These are phyloP conservation scores for Talaromyces funiculosus DNA, from an alignment of 2,329 filamentous ascomycete species.

Conservation along the genomic window DNA sequence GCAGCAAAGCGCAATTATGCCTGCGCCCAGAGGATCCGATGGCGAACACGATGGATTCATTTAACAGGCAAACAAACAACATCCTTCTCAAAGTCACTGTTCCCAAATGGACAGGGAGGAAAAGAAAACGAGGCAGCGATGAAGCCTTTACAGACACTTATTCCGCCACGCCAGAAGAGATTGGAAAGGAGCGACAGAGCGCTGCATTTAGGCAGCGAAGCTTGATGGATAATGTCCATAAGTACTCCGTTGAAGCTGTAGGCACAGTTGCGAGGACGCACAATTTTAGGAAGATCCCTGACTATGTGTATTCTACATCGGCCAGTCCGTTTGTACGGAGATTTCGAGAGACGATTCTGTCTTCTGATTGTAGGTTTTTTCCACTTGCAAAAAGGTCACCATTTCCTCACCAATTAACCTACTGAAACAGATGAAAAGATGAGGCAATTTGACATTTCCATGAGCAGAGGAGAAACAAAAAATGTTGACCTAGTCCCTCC, in stretches of 20 bases:
- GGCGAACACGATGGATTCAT: constrained; percentile 71
- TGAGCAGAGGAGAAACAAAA: constrained; percentile 53
- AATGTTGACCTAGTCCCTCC: constrained; percentile 72
- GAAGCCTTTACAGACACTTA: constrained; percentile 55
- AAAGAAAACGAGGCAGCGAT: constrained; percentile 71
- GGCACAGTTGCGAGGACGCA: constrained; percentile 74
- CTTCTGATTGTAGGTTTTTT: constrained; percentile 57
- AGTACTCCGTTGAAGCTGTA: constrained; percentile 63
- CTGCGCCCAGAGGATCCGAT: constrained; percentile 74
- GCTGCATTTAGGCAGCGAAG: constrained; percentile 29
- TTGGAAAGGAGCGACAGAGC: constrained; percentile 13
- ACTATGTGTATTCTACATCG: constrained; percentile 75
- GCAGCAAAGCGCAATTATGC: constrained; percentile 59
- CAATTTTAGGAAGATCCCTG: constrained; percentile 77
- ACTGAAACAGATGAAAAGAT: constrained; percentile 47
- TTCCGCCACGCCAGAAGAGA: constrained; percentile 24
- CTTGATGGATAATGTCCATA: constrained; percentile 63
- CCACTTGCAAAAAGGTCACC: neutral
- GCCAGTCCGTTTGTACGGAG: constrained; percentile 64
- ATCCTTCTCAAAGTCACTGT: constrained; percentile 80
- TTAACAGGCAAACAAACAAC: constrained; percentile 71
- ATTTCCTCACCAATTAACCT: neutral
- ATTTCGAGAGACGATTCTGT: constrained; percentile 65
- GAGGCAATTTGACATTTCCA: constrained; percentile 62
- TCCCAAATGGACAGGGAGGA: constrained; percentile 79